Evolutionary conservation across 345 rosid genomes (phyloP).

Genomic region (Lepidium aucheri): DNA sequence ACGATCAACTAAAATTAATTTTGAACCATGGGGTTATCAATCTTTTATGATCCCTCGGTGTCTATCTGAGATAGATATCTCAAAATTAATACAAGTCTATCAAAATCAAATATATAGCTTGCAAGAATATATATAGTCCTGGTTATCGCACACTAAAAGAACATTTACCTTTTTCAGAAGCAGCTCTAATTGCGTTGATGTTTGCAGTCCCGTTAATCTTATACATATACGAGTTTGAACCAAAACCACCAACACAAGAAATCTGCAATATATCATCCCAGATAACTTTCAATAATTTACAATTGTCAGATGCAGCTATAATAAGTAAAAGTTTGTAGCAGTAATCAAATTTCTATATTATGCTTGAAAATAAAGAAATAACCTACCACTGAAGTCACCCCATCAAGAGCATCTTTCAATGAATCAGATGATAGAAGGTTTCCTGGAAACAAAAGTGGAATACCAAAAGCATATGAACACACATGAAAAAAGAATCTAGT

Average conservation of each 20-base stretch:
- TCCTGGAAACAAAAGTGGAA: constrained; percentile 36
- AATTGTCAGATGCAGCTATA: neutral
- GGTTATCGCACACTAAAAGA: neutral
- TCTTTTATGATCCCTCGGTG: neutral
- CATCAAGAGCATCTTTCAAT: constrained; percentile 74
- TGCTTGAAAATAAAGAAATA: neutral
- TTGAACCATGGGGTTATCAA: neutral
- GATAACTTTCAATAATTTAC: neutral
- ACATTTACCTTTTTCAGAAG: constrained; percentile 66
- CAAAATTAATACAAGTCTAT: neutral
- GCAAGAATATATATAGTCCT: neutral
- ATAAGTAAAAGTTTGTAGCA: neutral
- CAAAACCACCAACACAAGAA: constrained; percentile 95
- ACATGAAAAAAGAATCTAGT: neutral
- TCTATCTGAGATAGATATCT: neutral
- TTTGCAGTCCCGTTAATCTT: constrained; percentile 96
- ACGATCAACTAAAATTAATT: neutral
- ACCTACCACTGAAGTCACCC: constrained; percentile 84
- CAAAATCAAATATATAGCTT: neutral
- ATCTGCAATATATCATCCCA: constrained; percentile 37
- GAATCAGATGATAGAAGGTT: constrained; percentile 71
- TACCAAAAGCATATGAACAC: neutral
- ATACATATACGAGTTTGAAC: constrained; percentile 88
- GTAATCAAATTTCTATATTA: neutral
- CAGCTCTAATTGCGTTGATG: constrained; percentile 87